phyloP scores from a whole-genome alignment of 1,139 yeast species.

The Trichomonascaceae sp. region DNA sequence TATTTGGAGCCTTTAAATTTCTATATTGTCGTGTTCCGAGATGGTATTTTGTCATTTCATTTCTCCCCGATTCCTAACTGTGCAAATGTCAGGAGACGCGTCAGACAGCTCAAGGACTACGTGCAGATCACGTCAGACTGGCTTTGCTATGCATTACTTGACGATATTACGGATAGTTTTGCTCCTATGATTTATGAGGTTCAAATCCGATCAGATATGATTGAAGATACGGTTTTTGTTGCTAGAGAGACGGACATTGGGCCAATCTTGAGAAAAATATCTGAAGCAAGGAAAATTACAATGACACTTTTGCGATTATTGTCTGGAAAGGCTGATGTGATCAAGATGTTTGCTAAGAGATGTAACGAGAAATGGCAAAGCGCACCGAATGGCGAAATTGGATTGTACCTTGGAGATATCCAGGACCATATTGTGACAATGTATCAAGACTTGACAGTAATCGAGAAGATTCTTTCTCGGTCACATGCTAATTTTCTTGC shows the following conservation, averaged over 20 bases:
- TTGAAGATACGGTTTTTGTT: slow-evolving; percentile 75
- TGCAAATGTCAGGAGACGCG: slow-evolving; percentile 85
- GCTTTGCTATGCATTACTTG: slow-evolving; percentile 89
- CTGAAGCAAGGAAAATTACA: slow-evolving; percentile 82
- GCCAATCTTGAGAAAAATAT: slow-evolving; percentile 68
- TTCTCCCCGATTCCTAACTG: slow-evolving; percentile 77
- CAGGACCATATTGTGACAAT: slow-evolving; percentile 96
- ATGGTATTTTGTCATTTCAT: slow-evolving; percentile 81
- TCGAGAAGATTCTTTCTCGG: slow-evolving; percentile 87
- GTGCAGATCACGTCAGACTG: slow-evolving; percentile 86
- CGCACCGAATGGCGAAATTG: slow-evolving; percentile 39
- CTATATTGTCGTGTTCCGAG: slow-evolving; percentile 79
- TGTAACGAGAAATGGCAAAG: slow-evolving; percentile 63
- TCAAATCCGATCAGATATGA: slow-evolving; percentile 87
- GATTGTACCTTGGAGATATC: slow-evolving; percentile 85
- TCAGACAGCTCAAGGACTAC: slow-evolving; percentile 81
- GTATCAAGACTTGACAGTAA: slow-evolving; percentile 84
- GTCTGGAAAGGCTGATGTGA: slow-evolving; percentile 94
- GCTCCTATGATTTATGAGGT: slow-evolving; percentile 84
- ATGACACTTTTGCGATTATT: slow-evolving; percentile 88
- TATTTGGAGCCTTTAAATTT: slow-evolving; percentile 83
- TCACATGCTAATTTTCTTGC: slow-evolving; percentile 91
- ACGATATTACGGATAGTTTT: slow-evolving; percentile 89
- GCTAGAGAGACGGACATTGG: slow-evolving; percentile 56
- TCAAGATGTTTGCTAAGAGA: slow-evolving; percentile 93